phyloP scores from a whole-genome alignment of 768 basidiomycete species.

The Auricularia sp. region DNA sequence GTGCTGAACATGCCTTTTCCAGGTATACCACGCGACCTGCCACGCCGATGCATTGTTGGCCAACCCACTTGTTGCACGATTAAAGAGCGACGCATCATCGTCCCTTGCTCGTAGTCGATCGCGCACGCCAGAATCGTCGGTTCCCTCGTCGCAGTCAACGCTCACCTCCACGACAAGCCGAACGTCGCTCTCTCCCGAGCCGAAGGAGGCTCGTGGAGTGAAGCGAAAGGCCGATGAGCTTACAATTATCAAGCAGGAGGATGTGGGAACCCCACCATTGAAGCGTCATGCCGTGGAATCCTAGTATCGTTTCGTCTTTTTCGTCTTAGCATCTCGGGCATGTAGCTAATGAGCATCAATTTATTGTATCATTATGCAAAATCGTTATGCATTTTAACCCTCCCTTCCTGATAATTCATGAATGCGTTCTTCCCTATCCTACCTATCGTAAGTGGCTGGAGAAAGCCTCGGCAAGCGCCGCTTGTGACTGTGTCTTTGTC shows the following conservation, averaged over 20 bases:
- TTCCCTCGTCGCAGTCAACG: neutral
- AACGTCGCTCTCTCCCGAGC: slow-evolving; percentile 40
- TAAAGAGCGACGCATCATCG: slow-evolving; percentile 46
- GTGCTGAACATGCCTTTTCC: slow-evolving; percentile 4
- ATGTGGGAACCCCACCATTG: slow-evolving; percentile 11
- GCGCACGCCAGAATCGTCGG: slow-evolving; percentile 54
- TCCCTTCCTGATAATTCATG: neutral
- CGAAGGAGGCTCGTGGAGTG: slow-evolving; percentile 38
- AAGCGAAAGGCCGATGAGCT: slow-evolving; percentile 70
- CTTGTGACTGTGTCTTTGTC: neutral
- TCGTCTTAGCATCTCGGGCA: neutral
- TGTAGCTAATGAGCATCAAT: too few species aligned
- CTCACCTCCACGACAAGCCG: slow-evolving; percentile 26
- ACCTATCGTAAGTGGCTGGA: neutral
- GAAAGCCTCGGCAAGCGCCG: neutral
- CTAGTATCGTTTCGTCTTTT: slow-evolving; percentile 7
- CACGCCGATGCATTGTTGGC: slow-evolving; percentile 72
- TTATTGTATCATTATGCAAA: slow-evolving; percentile 19
- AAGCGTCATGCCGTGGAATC: slow-evolving; percentile 19
- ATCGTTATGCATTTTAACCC: slow-evolving; percentile 10
- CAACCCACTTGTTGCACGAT: slow-evolving; percentile 53
- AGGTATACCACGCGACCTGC: slow-evolving; percentile 95
- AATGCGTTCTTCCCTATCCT: neutral
- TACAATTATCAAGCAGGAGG: slow-evolving; percentile 11
- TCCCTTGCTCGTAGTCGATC: slow-evolving; percentile 48